Evolutionary conservation across 352 stramenopile species (phyloP), one percentile per base, ranked within the genome.

Genomic region (Phytopythium mirpurense): DNA sequence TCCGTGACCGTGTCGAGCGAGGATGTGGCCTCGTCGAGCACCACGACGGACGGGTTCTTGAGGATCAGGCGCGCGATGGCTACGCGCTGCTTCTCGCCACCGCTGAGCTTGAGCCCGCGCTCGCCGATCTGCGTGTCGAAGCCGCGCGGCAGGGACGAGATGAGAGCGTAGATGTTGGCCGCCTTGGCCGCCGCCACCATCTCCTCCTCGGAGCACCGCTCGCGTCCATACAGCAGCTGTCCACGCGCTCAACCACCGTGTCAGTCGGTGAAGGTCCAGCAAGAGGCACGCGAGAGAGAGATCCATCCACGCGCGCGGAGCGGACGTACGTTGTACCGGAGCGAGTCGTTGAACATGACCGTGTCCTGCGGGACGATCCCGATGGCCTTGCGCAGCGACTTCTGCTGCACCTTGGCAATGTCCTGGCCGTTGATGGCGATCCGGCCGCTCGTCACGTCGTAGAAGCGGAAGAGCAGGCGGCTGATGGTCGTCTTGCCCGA

Each of bases 301-400:
- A 29, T 45, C 15, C 61, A 1, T 23, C 6, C 9, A 9, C 5
- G 29, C 10, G 26, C 24, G 37, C 5, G 29, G 29, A 36, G 11
- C 32, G 11, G 41, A 78, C 68, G 72, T 87, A 99, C 84, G 57
- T 99, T 99, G 67, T 97, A 92, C 10, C 78, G 74, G 46, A 99
- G 90, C 10, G 91, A 96, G 69, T 98, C 96, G 65, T 98, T 98
- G 76, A 99, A 99, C 71, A 99, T 90, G 60, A 90, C 83, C 7
- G 92, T 95, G 62, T 98, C 91, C 43, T 99, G 97, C 0, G 96
- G 93, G 8, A 99, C 96, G 29, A 99, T 95, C 10, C 95, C 96
- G 51, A 99, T 96, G 32, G 65, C 66, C 34, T 72, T 58, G 48
- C 96, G 82, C 21, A 99, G 74, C 54, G 77, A 96, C 51, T 88